Evolutionary conservation across 1,139 yeast species (phyloP).

Genomic region (Hyphopichia burtonii): DNA sequence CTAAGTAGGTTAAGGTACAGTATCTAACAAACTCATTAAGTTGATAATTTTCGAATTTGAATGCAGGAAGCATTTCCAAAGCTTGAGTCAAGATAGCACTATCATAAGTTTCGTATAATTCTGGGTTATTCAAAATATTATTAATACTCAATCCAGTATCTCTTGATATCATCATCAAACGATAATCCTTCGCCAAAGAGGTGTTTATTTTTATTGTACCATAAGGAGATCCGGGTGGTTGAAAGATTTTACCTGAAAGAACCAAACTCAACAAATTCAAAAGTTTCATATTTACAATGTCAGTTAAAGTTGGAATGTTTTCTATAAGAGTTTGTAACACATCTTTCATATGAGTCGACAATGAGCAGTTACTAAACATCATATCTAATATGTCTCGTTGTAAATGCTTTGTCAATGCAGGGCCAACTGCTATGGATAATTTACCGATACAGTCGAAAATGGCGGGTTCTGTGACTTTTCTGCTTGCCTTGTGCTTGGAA

Average conservation of each 20-base stretch:
- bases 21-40: conserved; percentile 84
- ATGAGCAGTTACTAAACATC: conserved; percentile 74
- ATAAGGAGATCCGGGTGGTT: conserved; percentile 87
- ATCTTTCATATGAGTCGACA: conserved; percentile 76
- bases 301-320: conserved; percentile 78
- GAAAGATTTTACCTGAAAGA: conserved; percentile 79
- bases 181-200: conserved; percentile 69
- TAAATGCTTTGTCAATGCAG: conserved; percentile 88
- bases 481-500: conserved; percentile 58
- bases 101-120: conserved; percentile 45
- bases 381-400: conserved; percentile 79
- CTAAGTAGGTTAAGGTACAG: conserved; percentile 78
- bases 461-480: conserved; percentile 81
- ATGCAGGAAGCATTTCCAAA: conserved; percentile 67
- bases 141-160: conserved; percentile 54
- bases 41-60: conserved; percentile 73
- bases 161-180: conserved; percentile 69
- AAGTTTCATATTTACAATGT: conserved; percentile 67
- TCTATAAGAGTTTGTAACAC: conserved; percentile 67
- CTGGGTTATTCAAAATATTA: conserved; percentile 36
- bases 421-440: conserved; percentile 86
- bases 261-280: conserved; percentile 73
- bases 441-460: conserved; percentile 88
- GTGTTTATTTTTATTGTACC: conserved; percentile 63
- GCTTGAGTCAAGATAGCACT: conserved; percentile 62